These are phyloP conservation scores for Nitzschia sp. DNA, from an alignment of 108 stramenopile genomes.

Conservation along the genomic window DNA sequence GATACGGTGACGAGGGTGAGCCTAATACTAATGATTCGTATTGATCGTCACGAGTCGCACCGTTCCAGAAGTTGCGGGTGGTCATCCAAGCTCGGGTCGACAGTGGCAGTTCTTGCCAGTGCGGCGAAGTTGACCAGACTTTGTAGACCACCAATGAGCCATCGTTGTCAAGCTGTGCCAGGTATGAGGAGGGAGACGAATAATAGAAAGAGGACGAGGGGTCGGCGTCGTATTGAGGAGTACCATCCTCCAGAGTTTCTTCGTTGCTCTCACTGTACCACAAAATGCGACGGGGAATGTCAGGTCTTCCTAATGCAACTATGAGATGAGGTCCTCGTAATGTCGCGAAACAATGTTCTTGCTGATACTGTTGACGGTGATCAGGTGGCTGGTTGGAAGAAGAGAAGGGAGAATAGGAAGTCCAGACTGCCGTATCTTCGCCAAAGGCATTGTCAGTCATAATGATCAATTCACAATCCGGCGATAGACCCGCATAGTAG, in stretches of 20 bases:
- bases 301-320: conserved; percentile 32
- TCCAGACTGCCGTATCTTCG: conserved; percentile 44
- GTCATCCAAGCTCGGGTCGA: not conserved
- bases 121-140: conserved; percentile 14
- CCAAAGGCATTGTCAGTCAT: conserved; percentile 21
- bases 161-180: conserved; percentile 76
- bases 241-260: not conserved
- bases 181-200: conserved; percentile 41
- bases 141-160: conserved; percentile 72
- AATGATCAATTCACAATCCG: conserved; percentile 62
- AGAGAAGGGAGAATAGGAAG: conserved; percentile 48
- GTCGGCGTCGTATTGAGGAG: too few species aligned
- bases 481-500: conserved; percentile 60
- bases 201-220: not conserved
- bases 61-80: not conserved
- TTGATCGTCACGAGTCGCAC: not conserved
- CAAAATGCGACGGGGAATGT: conserved; percentile 35
- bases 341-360: conserved; percentile 37
- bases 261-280: conserved; percentile 48
- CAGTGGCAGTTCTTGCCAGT: conserved; percentile 14
- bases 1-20: conserved; percentile 6
- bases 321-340: conserved; percentile 52
- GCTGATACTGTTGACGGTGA: conserved; percentile 9
- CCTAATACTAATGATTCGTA: not conserved
- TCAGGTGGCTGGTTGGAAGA: conserved; percentile 7